Evolutionary conservation across 78 protist species (phyloP).

Genomic region (Pelomyxa schiedti): DNA sequence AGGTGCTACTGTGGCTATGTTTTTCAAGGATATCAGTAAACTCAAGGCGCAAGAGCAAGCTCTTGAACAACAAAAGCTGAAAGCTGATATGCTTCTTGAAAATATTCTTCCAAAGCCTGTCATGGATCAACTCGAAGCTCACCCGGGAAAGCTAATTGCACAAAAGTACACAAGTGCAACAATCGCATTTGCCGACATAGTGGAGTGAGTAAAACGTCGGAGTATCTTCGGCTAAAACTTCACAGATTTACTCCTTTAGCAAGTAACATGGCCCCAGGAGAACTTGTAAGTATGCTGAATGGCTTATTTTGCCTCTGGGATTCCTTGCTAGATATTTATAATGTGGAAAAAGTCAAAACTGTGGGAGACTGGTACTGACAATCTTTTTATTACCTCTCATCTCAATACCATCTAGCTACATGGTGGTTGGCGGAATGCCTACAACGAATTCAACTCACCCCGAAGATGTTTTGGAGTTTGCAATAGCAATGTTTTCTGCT

Average conservation of each 20-base stretch:
- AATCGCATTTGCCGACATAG: too few relatives aligned
- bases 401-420: neutral
- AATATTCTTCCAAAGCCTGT: conserved; percentile 19
- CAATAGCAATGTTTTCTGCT: neutral
- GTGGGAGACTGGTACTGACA: too few relatives aligned
- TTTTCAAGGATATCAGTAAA: neutral
- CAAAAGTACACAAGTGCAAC: too few relatives aligned
- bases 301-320: neutral
- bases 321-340: neutral
- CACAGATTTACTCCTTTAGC: too few relatives aligned
- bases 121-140: too few relatives aligned
- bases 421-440: neutral
- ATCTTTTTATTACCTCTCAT: too few relatives aligned
- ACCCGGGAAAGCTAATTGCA: too few relatives aligned
- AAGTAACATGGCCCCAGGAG: too few relatives aligned
- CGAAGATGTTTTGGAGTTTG: neutral
- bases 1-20: neutral
- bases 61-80: neutral
- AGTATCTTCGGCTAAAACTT: too few relatives aligned
- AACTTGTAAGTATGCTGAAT: neutral
- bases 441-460: neutral
- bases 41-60: neutral
- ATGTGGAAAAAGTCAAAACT: neutral
- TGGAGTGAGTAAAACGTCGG: too few relatives aligned
- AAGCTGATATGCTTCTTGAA: conserved; percentile 2